These are phyloP conservation scores for Atkinsonella texensis DNA, from an alignment of 2,329 filamentous ascomycete genomes.

Conservation along the genomic window DNA sequence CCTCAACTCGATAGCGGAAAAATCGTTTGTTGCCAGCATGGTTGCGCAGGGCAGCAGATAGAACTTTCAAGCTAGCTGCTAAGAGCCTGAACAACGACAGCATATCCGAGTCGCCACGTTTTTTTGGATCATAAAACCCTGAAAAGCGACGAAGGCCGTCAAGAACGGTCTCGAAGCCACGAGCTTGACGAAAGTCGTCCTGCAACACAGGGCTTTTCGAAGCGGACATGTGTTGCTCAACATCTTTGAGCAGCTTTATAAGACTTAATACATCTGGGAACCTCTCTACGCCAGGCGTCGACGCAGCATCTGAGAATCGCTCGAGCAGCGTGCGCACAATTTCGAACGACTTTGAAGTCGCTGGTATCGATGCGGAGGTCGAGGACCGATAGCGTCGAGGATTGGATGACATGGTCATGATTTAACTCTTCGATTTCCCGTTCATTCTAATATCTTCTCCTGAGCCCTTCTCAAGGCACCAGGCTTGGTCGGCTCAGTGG, in stretches of 20 bases:
- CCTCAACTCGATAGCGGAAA: constrained; percentile 65
- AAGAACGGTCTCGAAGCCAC: constrained; percentile 66
- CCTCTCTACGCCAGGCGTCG: constrained; percentile 21
- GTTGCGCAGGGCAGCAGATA: constrained; percentile 62
- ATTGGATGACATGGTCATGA: constrained; percentile 35
- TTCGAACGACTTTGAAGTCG: constrained; percentile 48
- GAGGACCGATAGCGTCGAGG: constrained; percentile 51
- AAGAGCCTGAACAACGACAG: constrained; percentile 55
- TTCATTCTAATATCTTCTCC: constrained; percentile 14
- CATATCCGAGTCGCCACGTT: constrained; percentile 50
- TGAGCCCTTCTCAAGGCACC: constrained; percentile 26
- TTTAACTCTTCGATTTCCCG: neutral
- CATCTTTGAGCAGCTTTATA: constrained; percentile 45
- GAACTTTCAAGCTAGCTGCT: constrained; percentile 57
- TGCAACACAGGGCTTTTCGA: constrained; percentile 41
- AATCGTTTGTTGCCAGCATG: constrained; percentile 82
- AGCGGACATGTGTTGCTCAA: constrained; percentile 51
- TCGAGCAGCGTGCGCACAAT: constrained; percentile 45
- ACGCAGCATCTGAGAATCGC: constrained; percentile 24
- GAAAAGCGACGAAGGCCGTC: constrained; percentile 57
- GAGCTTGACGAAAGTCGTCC: constrained; percentile 72
- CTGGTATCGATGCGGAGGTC: constrained; percentile 46
- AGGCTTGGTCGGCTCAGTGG: constrained; percentile 18
- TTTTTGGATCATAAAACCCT: constrained; percentile 62
- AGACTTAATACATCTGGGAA: constrained; percentile 39